Evolutionary conservation across 768 basidiomycete species (phyloP), one percentile per base, ranked within the genome.

Genomic region (Russula olivacea): DNA sequence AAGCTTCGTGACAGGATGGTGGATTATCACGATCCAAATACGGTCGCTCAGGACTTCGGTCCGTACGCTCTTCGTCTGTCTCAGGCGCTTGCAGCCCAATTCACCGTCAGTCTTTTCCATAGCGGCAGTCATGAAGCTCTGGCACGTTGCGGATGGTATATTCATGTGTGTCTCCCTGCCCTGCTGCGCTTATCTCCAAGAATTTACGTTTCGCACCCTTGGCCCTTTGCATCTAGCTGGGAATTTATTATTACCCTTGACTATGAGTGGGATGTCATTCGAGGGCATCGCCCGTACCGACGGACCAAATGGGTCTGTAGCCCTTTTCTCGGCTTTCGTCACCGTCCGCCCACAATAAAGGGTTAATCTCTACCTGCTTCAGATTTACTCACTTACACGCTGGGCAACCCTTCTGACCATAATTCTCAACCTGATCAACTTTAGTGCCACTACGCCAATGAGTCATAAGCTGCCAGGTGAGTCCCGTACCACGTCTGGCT

Each of bases 311-410:
- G 48, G 58, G 58, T 58, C 14, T 17, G 59, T 60, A n/a, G 11
- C n/a, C 28, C 4, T 19, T 36, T 34, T 34, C 12, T n/a, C 9
- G 15, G 7, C 5, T 19, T 28, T 53, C n/a, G 15, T 47, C n/a
- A 14, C 38, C 17, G 4, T 28, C 4, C 21, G 17, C 17, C 15
- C 32, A 8, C 32, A 11, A 7, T 8, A 15, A 34, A 25, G 32
- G 28, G 19, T 5, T 49, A 0, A 54, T 30, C 0, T 28, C 2
- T 11, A 5, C 19, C 34, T 32, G 19, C 11, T 21, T 17, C 23
- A 64, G 63, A 14, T 64, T 19, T 64, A 60, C 43, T 64, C 58
- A 4, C 10, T 61, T 7, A 34, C 58, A 4, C 63, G 63, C 38
- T 1, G 51, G n/a, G 8, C 45, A n/a, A 32, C 53, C 15, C 63